Conservation (phyloP, 2,329 filamentous ascomycete species). For the Epichloe elymi region DNA sequence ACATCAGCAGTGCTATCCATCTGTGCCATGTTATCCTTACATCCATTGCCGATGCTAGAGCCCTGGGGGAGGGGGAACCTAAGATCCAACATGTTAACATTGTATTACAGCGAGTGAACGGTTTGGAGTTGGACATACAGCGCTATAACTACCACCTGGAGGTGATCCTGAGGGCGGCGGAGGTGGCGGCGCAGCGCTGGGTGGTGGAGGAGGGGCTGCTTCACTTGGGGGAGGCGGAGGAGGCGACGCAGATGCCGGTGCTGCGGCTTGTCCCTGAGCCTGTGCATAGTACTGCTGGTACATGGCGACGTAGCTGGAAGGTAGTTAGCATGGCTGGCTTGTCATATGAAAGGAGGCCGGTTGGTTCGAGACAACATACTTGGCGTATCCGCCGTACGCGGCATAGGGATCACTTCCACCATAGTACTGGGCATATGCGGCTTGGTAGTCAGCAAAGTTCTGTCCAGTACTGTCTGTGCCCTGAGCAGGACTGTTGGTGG, state of each 20-base stretch:
- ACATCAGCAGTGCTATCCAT: slow-evolving; percentile 3
- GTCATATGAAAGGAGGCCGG: neutral
- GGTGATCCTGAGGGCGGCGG: slow-evolving; percentile 33
- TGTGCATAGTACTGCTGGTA: slow-evolving; percentile 58
- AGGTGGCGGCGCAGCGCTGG: slow-evolving; percentile 36
- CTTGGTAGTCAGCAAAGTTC: slow-evolving; percentile 48
- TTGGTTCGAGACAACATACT: slow-evolving; percentile 30
- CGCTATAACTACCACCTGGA: slow-evolving; percentile 46
- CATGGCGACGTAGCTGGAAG: slow-evolving; percentile 47
- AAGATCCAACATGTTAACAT: neutral
- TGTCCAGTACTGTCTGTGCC: slow-evolving; percentile 15
- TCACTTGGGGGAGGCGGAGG: slow-evolving; percentile 48
- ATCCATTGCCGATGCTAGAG: slow-evolving; percentile 21
- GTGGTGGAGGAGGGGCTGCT: slow-evolving; percentile 48
- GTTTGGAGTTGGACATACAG: slow-evolving; percentile 36
- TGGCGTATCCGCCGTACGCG: slow-evolving; percentile 77
- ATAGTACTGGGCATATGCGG: slow-evolving; percentile 78
- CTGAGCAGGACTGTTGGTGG: slow-evolving; percentile 24
- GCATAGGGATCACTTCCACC: slow-evolving; percentile 69
- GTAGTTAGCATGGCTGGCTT: slow-evolving; percentile 10
- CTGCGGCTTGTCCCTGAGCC: slow-evolving; percentile 32
- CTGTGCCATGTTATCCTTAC: neutral
- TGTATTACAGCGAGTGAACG: neutral
- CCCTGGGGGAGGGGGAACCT: slow-evolving; percentile 46
- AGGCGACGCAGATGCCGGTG: slow-evolving; percentile 36